Evolutionary conservation across 179 eudicot genomes (phyloP).

Genomic region (Silene coronaria): DNA sequence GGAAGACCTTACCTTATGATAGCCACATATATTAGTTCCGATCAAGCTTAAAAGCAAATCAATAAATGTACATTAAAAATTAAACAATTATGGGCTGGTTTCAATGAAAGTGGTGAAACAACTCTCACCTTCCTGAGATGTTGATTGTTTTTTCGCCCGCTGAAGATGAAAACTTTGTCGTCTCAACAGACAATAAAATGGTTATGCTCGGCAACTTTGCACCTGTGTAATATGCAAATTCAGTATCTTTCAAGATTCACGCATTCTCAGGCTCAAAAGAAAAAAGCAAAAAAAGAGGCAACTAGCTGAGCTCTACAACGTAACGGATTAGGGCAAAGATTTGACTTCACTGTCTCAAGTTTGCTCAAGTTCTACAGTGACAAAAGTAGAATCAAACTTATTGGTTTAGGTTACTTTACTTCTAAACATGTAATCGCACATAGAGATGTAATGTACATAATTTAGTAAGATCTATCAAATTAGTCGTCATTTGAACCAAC

Average conservation of each 20-base stretch:
- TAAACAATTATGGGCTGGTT: not conserved
- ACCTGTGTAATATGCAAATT: slow-evolving; percentile 42
- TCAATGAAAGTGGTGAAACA: not conserved
- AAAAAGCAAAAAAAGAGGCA: not conserved
- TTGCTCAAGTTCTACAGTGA: not conserved
- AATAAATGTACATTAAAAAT: not conserved
- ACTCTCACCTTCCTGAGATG: slow-evolving; percentile 68
- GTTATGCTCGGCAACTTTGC: slow-evolving; percentile 65
- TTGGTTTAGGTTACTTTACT: not conserved
- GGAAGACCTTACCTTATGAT: not conserved
- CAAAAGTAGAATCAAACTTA: not conserved
- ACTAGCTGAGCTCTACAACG: not conserved
- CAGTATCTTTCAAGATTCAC: not conserved
- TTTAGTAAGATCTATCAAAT: not conserved
- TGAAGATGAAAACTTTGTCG: slow-evolving; percentile 43
- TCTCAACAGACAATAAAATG: slow-evolving; percentile 65
- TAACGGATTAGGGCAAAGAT: not conserved
- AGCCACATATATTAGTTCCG: not conserved
- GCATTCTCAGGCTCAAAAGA: slow-evolving; percentile 12
- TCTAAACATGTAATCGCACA: not conserved
- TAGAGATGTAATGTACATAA: not conserved
- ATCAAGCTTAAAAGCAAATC: not conserved
- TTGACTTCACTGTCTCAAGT: not conserved
- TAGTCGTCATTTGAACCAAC: not conserved
- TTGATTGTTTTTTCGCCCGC: slow-evolving; percentile 54